These are phyloP conservation scores for Paramecium biaurelia DNA, from an alignment of 73 alveolate species.

Conservation along the genomic window DNA sequence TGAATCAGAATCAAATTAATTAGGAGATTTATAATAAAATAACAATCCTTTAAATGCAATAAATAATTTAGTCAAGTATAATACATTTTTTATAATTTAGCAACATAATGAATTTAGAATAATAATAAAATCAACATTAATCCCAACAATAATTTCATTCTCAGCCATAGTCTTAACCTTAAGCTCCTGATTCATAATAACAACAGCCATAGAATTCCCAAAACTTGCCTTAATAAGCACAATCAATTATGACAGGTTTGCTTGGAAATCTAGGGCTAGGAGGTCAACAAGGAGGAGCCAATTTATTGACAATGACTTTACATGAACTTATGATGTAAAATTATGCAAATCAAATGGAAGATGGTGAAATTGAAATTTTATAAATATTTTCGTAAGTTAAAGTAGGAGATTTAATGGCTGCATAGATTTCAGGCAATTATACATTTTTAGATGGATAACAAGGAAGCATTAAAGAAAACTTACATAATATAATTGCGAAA, in stretches of 20 bases:
- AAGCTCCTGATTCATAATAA: neutral
- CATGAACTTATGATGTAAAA: constrained; percentile 3
- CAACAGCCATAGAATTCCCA: neutral
- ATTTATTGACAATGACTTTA: neutral
- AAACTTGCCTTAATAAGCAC: neutral
- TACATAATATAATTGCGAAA: neutral
- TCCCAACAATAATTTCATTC: neutral
- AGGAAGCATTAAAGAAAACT: neutral
- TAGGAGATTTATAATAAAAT: neutral
- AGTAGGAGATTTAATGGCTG: constrained; percentile 42
- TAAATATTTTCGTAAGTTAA: neutral
- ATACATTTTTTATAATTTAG: neutral
- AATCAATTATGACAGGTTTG: neutral
- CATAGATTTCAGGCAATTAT: neutral
- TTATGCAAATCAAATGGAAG: constrained; percentile 35
- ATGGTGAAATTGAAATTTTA: constrained; percentile 23
- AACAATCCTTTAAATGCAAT: neutral
- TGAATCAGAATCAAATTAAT: neutral
- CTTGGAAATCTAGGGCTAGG: constrained; percentile 23
- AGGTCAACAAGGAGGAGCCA: constrained; percentile 33
- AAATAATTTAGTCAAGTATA: neutral
- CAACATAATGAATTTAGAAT: neutral
- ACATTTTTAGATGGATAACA: neutral
- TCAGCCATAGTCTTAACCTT: neutral
- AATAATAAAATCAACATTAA: neutral